Base-by-base conservation (phyloP, 192 early-diverging fungal species). In the Coemansia sp. region DNA sequence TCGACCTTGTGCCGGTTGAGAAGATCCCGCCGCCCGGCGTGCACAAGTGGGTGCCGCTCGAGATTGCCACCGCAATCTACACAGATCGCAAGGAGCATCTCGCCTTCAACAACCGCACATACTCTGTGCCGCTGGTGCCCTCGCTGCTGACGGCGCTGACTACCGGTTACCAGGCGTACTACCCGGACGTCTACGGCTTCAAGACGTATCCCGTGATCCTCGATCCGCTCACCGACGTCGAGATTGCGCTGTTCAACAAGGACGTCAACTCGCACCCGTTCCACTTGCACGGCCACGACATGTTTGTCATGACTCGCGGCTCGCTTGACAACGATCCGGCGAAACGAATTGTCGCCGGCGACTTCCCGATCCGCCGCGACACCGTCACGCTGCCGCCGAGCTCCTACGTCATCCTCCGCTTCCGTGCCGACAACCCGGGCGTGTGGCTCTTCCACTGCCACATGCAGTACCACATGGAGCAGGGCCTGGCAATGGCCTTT, bases 371-470 rank as follows among this genome's bases (percentile, higher is more conserved):
- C 18, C 85, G 90, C 19, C 85, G 94, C 57, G 94, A 96, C 65
- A 89, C 89, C 8, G 85, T 94, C 19, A 80, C 86, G 6, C 70
- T 94, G 1, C 90, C 89, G 26, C 75, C 80, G 9, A 64, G 79
- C 64, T 70, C 86, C 38, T 91, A 86, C 61, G 84, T 85, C 16
- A 86, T 91, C 53, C 73, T 96, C 38, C 83, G 92, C 37, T 92
- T 93, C 77, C 53, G 79, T 18, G 89, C 90, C 15, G 57, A 59
- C 39, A 59, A 59, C 38, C 57, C 57, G 16, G 57, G 57, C 57
- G 80, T 87, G 37, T 96, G 93, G 93, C 68, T 91, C 53, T 87
- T 94, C 83, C 94, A 94, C 77, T 96, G 93, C 76, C 94, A 94
- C 77, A 82, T 76, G 74, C 68, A 79, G 64, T 86, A 70, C 72